Base-by-base conservation (phyloP, 2,329 filamentous ascomycete species). In the Xylariaceae sp. region DNA sequence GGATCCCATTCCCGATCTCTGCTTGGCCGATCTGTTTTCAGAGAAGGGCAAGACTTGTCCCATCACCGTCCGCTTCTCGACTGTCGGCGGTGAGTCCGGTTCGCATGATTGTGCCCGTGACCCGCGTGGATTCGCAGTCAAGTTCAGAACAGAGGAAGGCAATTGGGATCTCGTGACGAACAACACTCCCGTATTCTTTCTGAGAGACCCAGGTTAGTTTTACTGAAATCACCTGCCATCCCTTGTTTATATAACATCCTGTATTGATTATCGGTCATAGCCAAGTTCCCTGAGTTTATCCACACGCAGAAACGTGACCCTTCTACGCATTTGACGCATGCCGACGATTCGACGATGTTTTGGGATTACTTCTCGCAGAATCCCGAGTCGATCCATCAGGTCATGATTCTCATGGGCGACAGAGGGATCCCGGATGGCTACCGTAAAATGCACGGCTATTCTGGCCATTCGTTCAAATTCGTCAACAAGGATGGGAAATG, bases 291-390 rank as follows among this genome's bases (percentile, higher is more conserved):
- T 29, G 74, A 85, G 65, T 85, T 88, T 65, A 88, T 88, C 51
- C 86, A 88, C 67, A 87, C 85, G 0, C 86, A 89, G 68, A 89
- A 89, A 76, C 77, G 86, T n/a, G 75, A 89, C 64, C 86, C 86
- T 0, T 74, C 81, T 32, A 88, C 84, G 3, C 83, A 89, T 66
- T 70, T 88, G 4, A 83, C 80, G 6, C 58, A 60, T 49, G 60
- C 58, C 3, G 58, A 60, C 26, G 78, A 83, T 57, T 76, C 76
- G 9, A 85, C 82, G 29, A 80, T 81, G 71, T 88, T 88, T 71
- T 88, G 84, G 84, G 84, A 84, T 59, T 83, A 80, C 57, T 72
- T 82, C 32, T 8, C 65, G 1, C 81, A 87, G 63, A 85, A 85
- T 62, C 84, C 82, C 31, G 85, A 88, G 68, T 72, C 79, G 5